A percentile compares a stretch with the other conserved stretches of the same genome.
phyloP scores from a whole-genome alignment of 768 basidiomycete genomes.

The Rhizopogon vinicolor region DNA sequence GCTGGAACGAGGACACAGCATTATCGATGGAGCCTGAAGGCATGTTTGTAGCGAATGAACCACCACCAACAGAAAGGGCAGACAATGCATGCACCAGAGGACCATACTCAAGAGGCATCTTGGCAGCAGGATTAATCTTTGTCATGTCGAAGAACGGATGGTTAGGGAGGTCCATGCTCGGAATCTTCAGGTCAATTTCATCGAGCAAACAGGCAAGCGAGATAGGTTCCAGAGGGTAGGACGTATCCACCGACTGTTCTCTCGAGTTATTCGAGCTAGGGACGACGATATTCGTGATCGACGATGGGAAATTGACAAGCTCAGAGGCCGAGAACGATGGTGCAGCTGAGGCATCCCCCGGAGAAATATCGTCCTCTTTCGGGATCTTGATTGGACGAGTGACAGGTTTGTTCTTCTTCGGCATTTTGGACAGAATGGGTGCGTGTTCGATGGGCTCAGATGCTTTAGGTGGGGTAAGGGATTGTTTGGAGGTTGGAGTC shows the following conservation, averaged over 20 bases:
- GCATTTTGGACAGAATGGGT: constrained; percentile 76
- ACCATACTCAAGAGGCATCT: constrained; percentile 79
- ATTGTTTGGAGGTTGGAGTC: constrained; percentile 14
- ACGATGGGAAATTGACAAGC: constrained; percentile 32
- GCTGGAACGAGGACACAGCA: constrained; percentile 86
- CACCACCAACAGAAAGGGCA: constrained; percentile 79
- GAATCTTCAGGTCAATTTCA: constrained; percentile 58
- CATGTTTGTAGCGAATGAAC: constrained; percentile 74
- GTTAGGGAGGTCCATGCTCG: constrained; percentile 58
- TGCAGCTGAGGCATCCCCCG: constrained; percentile 38
- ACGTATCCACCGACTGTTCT: constrained; percentile 54
- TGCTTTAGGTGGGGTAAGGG: constrained; percentile 11
- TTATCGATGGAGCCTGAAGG: constrained; percentile 88
- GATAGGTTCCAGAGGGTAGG: constrained; percentile 38
- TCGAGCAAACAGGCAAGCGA: constrained; percentile 63
- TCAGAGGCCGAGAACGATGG: constrained; percentile 48
- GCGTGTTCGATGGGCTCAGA: constrained; percentile 49
- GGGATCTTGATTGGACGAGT: constrained; percentile 53
- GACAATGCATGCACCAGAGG: constrained; percentile 84
- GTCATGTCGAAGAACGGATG: constrained; percentile 74
- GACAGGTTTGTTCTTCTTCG: constrained; percentile 74
- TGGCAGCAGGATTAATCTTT: constrained; percentile 69
- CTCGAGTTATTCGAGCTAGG: constrained; percentile 55
- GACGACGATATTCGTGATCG: constrained; percentile 28
- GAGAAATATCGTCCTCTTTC: constrained; percentile 49